Conservation (phyloP, 1,139 yeast genomes). For the Blastobotrys capitulatus region DNA sequence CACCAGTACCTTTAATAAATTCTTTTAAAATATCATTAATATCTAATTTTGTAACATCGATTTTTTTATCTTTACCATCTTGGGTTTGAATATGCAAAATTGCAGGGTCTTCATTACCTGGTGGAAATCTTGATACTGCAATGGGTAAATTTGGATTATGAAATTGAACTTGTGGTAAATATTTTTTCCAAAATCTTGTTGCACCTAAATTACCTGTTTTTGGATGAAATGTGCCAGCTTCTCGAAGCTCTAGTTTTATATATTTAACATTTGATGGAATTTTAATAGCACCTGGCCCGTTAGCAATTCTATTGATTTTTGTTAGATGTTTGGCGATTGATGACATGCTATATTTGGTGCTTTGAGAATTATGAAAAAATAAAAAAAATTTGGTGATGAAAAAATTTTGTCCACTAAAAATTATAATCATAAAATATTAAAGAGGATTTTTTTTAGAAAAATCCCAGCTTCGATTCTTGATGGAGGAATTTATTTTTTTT, state of each 20-base stretch:
- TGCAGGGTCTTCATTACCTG: background rate
- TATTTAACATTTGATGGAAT: slow-evolving; percentile 38
- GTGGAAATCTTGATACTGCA: slow-evolving; percentile 37
- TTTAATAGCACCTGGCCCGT: slow-evolving; percentile 43
- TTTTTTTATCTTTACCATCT: slow-evolving; percentile 34
- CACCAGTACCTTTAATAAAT: slow-evolving; percentile 35
- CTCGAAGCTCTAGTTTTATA: slow-evolving; percentile 42
- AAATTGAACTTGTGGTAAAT: slow-evolving; percentile 72
- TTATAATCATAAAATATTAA: too few species aligned
- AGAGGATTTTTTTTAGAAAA: too few species aligned
- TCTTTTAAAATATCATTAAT: slow-evolving; percentile 38
- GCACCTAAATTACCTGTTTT: slow-evolving; percentile 22
- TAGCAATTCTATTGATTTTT: slow-evolving; percentile 40
- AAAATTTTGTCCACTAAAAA: background rate
- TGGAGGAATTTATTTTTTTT: too few species aligned
- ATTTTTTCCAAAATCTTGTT: slow-evolving; percentile 62
- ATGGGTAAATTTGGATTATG: slow-evolving; percentile 70
- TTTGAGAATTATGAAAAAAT: background rate
- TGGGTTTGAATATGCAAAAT: background rate
- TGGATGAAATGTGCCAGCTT: slow-evolving; percentile 35
- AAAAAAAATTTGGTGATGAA: too few species aligned
- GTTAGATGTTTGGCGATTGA: slow-evolving; percentile 33
- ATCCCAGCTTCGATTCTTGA: too few species aligned
- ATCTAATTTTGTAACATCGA: slow-evolving; percentile 38
- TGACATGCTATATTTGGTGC: slow-evolving; percentile 6